A percentile compares a stretch with the other conserved stretches of the same genome.
phyloP scores from a whole-genome alignment of 148 eudicot species.

The Rhododendron williamsianum region DNA sequence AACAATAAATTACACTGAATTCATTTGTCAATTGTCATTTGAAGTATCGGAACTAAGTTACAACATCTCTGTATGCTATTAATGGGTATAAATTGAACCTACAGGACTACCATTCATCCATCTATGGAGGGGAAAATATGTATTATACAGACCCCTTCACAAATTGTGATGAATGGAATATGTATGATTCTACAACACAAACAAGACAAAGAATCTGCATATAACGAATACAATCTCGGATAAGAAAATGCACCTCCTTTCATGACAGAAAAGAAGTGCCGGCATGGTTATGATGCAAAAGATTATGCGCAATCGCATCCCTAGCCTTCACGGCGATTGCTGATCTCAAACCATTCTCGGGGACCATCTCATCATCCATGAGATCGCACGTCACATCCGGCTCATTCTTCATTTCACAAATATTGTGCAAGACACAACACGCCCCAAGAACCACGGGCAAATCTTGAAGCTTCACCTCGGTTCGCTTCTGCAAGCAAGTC shows the following conservation, averaged over 20 bases:
- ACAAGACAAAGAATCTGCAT: not conserved
- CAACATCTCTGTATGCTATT: not conserved
- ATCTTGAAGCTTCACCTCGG: conserved; percentile 83
- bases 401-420: conserved; percentile 75
- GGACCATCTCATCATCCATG: conserved; percentile 73
- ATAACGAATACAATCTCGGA: not conserved
- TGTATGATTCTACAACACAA: not conserved
- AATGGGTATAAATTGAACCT: not conserved
- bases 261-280: conserved; percentile 67
- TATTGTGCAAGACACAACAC: conserved; percentile 88
- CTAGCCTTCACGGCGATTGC: conserved; percentile 50
- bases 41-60: not conserved
- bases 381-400: conserved; percentile 39
- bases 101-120: not conserved
- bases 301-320: conserved; percentile 79
- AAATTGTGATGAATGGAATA: not conserved
- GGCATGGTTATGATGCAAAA: conserved; percentile 80
- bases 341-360: conserved; percentile 64
- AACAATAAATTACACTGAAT: not conserved
- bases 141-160: conserved; percentile 1
- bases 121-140: not conserved
- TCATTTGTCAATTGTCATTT: not conserved
- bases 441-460: conserved; percentile 90
- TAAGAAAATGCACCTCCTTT: conserved; percentile 6
- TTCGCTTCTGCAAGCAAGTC: conserved; percentile 81